Percentiles rank a stretch among this genome's conserved stretches.
Conservation (phyloP, 2,329 filamentous ascomycete genomes). For the Xylaria digitata region DNA sequence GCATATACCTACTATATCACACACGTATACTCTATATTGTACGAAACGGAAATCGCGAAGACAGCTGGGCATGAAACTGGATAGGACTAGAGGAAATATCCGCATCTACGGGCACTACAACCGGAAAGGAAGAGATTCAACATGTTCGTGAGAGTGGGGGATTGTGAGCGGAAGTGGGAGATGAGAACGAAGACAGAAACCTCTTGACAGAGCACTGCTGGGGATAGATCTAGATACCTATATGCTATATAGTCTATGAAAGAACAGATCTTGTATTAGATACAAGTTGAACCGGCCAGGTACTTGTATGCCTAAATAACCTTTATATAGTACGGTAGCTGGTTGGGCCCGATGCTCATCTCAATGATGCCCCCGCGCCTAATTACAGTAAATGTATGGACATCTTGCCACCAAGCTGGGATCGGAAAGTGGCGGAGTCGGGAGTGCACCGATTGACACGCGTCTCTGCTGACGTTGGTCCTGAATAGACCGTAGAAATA, state of each 20-base stretch:
- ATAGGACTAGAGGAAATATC: not conserved
- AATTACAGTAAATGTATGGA: not conserved
- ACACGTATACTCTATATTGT: not conserved
- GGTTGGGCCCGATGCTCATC: not conserved
- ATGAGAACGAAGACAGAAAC: too few species aligned
- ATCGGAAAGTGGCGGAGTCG: conserved; percentile 3
- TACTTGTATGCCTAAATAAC: too few species aligned
- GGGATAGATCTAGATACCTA: too few species aligned
- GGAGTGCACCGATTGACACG: conserved; percentile 18
- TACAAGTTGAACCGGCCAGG: not conserved
- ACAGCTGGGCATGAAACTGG: not conserved
- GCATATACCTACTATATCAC: not conserved
- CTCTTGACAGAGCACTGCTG: too few species aligned
- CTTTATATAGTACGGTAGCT: not conserved
- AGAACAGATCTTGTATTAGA: not conserved
- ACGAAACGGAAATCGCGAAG: not conserved
- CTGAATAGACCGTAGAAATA: not conserved
- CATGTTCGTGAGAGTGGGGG: too few species aligned
- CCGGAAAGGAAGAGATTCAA: too few species aligned
- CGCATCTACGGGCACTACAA: conserved; percentile 1
- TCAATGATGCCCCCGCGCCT: not conserved
- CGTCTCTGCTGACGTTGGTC: conserved; percentile 22
- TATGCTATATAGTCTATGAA: not conserved
- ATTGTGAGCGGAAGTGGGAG: too few species aligned
- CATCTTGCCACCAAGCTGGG: not conserved